phyloP scores from a whole-genome alignment of 2,329 filamentous ascomycete species.

The Coniella lustricola region DNA sequence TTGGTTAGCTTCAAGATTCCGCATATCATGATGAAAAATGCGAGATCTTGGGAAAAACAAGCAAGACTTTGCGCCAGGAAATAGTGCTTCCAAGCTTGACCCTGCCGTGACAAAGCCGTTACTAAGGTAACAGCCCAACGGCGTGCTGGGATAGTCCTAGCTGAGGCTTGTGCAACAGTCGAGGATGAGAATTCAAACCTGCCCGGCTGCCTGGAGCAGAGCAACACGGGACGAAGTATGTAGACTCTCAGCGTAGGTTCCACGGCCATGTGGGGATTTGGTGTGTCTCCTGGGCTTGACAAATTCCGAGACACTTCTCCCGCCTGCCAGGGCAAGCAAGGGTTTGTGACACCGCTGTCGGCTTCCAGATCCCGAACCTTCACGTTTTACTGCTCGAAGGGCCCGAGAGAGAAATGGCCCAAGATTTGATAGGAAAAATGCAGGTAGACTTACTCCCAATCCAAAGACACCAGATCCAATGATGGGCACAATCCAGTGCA shows the following conservation, averaged over 20 bases:
- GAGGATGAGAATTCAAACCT: constrained; percentile 1
- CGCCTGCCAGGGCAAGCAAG: neutral
- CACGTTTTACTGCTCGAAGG: too few relatives aligned
- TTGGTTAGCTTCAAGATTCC: constrained; percentile 26
- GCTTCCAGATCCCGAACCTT: too few relatives aligned
- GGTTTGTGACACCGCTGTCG: neutral
- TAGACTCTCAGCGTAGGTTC: too few relatives aligned
- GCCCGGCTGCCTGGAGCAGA: too few relatives aligned
- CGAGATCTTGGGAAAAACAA: constrained; percentile 19
- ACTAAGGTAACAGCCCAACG: constrained; percentile 18
- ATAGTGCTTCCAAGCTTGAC: neutral
- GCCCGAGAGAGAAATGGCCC: too few relatives aligned
- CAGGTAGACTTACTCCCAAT: constrained; percentile 48
- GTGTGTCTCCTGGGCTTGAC: too few relatives aligned
- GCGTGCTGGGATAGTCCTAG: neutral
- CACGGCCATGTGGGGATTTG: too few relatives aligned
- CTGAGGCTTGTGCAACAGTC: neutral
- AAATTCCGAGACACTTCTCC: too few relatives aligned
- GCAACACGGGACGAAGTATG: too few relatives aligned
- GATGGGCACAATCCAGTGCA: constrained; percentile 73
- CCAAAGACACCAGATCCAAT: constrained; percentile 68
- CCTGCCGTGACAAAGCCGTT: constrained; percentile 25
- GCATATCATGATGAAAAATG: constrained; percentile 25
- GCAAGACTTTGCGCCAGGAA: constrained; percentile 2
- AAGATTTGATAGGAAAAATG: too few relatives aligned